These are phyloP conservation scores for Phascolomyces articulosus DNA, from an alignment of 371 early-diverging fungal species.

Conservation along the genomic window DNA sequence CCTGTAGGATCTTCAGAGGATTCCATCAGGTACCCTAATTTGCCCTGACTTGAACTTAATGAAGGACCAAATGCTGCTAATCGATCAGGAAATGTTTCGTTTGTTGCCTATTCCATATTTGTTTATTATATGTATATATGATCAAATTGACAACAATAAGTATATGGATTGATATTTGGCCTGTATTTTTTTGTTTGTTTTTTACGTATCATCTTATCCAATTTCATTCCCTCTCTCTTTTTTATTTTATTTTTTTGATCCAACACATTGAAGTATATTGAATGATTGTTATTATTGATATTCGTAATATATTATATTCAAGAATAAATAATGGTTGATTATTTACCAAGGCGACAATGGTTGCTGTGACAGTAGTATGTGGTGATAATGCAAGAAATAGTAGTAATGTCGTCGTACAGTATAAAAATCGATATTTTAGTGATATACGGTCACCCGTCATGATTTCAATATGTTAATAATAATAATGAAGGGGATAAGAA, in stretches of 20 bases:
- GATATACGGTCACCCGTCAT: background rate
- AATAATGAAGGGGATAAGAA: background rate
- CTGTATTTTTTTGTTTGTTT: too few species aligned
- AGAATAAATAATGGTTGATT: background rate
- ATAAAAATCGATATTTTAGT: background rate
- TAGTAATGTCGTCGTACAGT: slow-evolving; percentile 2
- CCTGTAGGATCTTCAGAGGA: slow-evolving; percentile 39
- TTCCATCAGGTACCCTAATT: slow-evolving; percentile 51
- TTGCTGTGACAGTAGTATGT: background rate
- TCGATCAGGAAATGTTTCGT: slow-evolving; percentile 58
- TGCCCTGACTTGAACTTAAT: slow-evolving; percentile 54
- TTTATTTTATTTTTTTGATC: too few species aligned
- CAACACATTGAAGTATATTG: too few species aligned
- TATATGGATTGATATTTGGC: too few species aligned
- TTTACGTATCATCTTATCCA: too few species aligned
- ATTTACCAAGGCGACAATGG: slow-evolving; percentile 11
- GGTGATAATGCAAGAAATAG: slow-evolving; percentile 3
- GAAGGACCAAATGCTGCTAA: slow-evolving; percentile 69
- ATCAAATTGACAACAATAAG: background rate
- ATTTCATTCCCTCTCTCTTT: too few species aligned
- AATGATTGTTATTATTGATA: too few species aligned
- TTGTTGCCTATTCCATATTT: slow-evolving; percentile 64
- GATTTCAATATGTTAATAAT: background rate
- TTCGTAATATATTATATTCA: too few species aligned
- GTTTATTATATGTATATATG: background rate